Base-by-base conservation (phyloP, 768 basidiomycete species). In the Hydnomerulius pinastri region DNA sequence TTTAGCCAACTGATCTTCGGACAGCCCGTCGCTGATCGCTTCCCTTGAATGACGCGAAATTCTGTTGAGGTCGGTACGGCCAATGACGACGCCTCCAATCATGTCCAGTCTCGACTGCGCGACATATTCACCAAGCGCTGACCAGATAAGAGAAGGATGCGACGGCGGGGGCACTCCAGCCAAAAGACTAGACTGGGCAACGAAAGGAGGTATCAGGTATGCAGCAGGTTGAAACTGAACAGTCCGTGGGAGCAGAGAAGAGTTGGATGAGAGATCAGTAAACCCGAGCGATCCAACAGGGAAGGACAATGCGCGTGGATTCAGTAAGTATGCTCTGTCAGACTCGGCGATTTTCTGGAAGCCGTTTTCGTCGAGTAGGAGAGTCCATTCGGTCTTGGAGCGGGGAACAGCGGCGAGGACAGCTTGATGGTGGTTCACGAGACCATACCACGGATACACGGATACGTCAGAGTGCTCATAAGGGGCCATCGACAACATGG, bases 161-260 rank as follows among this genome's bases (percentile, higher is more conserved):
- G 55, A 46, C 15, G 55, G 23, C 37, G 57, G 54, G 9, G 60
- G 60, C 10, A 69, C 37, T 2, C 25, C 13, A 6, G 48, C 51
- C 13, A 74, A 46, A 21, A 69, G 60, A 28, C 20, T 35, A 1
- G 58, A 42, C 9, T 77, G 77, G 25, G 79, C 55, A 6, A 84
- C 69, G 53, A 88, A 82, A 2, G 87, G 87, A 13, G 87, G 87
- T 3, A 80, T 59, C 2, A 89, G 69, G 62, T 78, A 82, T 4
- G 69, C 62, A 3, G 79, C 82, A 21, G 73, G 62, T 25, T 71
- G 72, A 18, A 69, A 60, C 7, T 53, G 50, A 0, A 60, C 58
- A 8, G 68, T 64, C 5, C 71, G 61, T n/a, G 54, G 44, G 36
- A 75, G 50, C 41, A 65, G 73, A n/a, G 70, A 64, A 29, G 55